Percentiles rank a stretch among this genome's conserved stretches.
Evolutionary conservation across 2,329 filamentous ascomycete species (phyloP).

Genomic region (Monilinia aucupariae): DNA sequence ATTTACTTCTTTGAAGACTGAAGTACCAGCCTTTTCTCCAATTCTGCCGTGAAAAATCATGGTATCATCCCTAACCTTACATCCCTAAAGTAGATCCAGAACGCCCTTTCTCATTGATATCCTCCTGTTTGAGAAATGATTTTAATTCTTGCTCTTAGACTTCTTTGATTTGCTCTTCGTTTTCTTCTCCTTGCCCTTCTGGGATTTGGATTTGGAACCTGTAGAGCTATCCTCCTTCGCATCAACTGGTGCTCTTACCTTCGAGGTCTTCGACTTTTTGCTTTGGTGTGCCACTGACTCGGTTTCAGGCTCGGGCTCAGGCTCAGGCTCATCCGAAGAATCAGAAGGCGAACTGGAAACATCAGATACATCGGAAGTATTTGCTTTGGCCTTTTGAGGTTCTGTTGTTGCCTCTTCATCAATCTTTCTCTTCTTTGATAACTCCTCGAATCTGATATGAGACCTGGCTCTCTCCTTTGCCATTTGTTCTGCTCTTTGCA

Average conservation of each 20-base stretch:
- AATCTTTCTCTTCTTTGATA: constrained; percentile 37
- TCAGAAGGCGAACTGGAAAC: constrained; percentile 23
- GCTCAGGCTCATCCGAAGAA: constrained; percentile 12
- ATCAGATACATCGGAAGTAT: constrained; percentile 21
- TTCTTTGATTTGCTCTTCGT: constrained; percentile 6
- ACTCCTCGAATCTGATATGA: constrained; percentile 42
- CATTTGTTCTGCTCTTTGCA: constrained; percentile 44
- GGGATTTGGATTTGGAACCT: background rate
- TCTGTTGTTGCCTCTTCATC: constrained; percentile 17
- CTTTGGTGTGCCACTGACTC: constrained; percentile 18
- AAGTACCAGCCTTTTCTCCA: background rate
- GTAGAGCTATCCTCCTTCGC: background rate
- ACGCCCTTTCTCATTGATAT: constrained; percentile 12
- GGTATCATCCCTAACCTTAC: constrained; percentile 14
- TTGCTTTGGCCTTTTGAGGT: background rate
- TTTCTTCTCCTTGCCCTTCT: background rate
- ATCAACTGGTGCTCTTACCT: constrained; percentile 16
- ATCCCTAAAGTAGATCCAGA: constrained; percentile 11
- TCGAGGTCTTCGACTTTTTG: constrained; percentile 34
- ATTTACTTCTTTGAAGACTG: too few relatives aligned
- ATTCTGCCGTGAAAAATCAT: constrained; percentile 9
- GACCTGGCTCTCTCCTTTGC: constrained; percentile 47
- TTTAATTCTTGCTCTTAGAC: constrained; percentile 11
- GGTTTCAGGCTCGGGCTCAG: background rate
- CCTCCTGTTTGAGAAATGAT: too few relatives aligned